A percentile compares a stretch with the other conserved stretches of the same genome.
phyloP scores from a whole-genome alignment of 768 basidiomycete species.

The Hemileccinum impolitum region DNA sequence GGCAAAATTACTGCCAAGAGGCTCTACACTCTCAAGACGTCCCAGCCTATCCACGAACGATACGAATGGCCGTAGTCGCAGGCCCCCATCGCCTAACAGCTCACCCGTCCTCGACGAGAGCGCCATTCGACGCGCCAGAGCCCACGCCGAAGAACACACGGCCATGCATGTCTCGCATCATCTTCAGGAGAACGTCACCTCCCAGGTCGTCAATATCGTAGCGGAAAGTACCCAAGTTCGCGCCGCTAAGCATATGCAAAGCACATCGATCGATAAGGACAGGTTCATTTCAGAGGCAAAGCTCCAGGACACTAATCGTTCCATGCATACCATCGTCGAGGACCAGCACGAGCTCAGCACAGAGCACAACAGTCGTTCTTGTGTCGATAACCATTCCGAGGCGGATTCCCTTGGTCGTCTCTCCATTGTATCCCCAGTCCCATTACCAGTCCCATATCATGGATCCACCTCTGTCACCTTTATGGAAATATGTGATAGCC shows the following conservation, averaged over 20 bases:
- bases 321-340: conserved; percentile 29
- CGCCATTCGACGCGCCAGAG: conserved; percentile 5
- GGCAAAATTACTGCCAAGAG: conserved; percentile 15
- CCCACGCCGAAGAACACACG: conserved; percentile 19
- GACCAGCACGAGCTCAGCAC: conserved; percentile 22
- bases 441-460: conserved; percentile 46
- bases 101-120: conserved; percentile 10
- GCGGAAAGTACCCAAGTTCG: conserved; percentile 15
- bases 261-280: conserved; percentile 16
- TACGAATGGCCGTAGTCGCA: neutral
- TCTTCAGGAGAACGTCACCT: conserved; percentile 14
- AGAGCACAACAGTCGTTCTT: conserved; percentile 15
- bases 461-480: conserved; percentile 30
- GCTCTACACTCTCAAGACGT: conserved; percentile 18
- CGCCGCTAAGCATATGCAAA: conserved; percentile 11
- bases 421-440: conserved; percentile 39
- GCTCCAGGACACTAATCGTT: conserved; percentile 22
- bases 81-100: conserved; percentile 12
- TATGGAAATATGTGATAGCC: conserved; percentile 34
- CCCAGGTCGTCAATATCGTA: conserved; percentile 4
- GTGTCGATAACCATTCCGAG: conserved; percentile 19
- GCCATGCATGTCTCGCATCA: conserved; percentile 9
- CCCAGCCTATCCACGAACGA: conserved; percentile 10
- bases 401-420: conserved; percentile 22
- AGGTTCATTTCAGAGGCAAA: conserved; percentile 13